Percentiles rank a stretch among this genome's conserved stretches.
Conservation (phyloP, 306 rosid species). For the Quillaja saponaria region DNA sequence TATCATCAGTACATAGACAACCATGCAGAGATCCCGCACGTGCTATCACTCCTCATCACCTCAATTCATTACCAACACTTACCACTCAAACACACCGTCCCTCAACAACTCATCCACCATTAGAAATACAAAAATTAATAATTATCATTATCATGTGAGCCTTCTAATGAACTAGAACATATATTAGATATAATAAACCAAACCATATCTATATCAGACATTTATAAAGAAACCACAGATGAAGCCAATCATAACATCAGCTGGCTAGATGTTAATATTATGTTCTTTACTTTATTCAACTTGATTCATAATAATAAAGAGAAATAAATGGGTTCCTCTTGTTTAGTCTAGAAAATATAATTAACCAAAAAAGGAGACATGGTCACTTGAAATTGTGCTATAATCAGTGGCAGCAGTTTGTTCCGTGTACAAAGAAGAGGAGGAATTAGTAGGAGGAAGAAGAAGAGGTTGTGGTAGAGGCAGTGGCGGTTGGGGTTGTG, state of each 20-base stretch:
- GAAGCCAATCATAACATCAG: slow-evolving; percentile 9
- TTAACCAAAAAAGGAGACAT: slow-evolving; percentile 51
- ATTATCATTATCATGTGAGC: too few species aligned
- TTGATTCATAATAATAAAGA: slow-evolving; percentile 21
- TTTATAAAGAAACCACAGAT: neutral
- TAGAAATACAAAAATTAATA: too few species aligned
- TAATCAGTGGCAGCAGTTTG: slow-evolving; percentile 33
- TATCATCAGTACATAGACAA: too few species aligned
- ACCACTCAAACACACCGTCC: neutral
- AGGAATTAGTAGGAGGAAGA: slow-evolving; percentile 40
- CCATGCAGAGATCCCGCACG: slow-evolving; percentile 9
- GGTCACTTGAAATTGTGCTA: slow-evolving; percentile 46
- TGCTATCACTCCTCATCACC: neutral
- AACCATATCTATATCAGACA: too few species aligned
- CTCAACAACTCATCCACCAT: too few species aligned
- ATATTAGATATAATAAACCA: too few species aligned
- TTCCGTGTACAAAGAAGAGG: slow-evolving; percentile 55
- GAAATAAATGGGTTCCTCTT: slow-evolving; percentile 23
- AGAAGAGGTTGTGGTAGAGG: slow-evolving; percentile 33
- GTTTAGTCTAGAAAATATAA: slow-evolving; percentile 17
- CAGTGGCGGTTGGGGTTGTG: slow-evolving; percentile 35
- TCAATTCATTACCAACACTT: slow-evolving; percentile 13
- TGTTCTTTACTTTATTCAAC: slow-evolving; percentile 28
- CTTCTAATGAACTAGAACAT: too few species aligned
- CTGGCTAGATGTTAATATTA: slow-evolving; percentile 7